Evolutionary conservation across 2,329 filamentous ascomycete species (phyloP), one percentile per base, ranked within the genome.

Genomic region (Verticillium dahliae): DNA sequence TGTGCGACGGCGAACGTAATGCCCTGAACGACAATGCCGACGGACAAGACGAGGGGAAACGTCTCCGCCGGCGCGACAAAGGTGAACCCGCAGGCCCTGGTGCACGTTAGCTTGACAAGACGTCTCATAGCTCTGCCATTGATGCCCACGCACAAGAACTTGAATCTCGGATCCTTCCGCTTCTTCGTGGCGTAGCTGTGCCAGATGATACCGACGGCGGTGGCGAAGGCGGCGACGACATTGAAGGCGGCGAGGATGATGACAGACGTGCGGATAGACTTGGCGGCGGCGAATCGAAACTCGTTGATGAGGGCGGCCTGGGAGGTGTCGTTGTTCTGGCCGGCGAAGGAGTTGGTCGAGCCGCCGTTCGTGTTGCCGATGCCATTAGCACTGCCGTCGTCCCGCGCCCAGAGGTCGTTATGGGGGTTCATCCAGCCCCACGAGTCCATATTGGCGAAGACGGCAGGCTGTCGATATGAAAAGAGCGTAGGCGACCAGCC

Each of bases 231-330:
- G 18, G 82, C 82, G 59, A 86, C 69, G 27, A 83, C 78, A 70
- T 88, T 89, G 74, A 88, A 87, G 61, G 78, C 74, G 39, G 85
- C 81, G 60, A 88, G 76, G 63, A 87, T 84, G 61, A 88, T 81
- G 54, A 83, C 84, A 31, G 85, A 86, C 18, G 82, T 85, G 66
- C 86, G 79, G 67, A 86, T 78, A 38, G 84, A 86, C 68, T 81
- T 85, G 64, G 80, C 80, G 15, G 80, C 77, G 35, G 79, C 78
- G 65, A 85, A 82, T 62, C 75, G 77, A 66, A 85, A 76, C 65
- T 83, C 70, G 67, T 82, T 81, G 66, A 82, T 78, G 64, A 83
- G 71, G 45, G 76, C 72, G 45, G 77, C 76, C 6, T 80, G 78
- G 37, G 74, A 73, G 69, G 81, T 84, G 66, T 68, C 64, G 62